These are phyloP conservation scores for Austropuccinia psidii DNA, from an alignment of 1,284 basidiomycete genomes.

Conservation along the genomic window DNA sequence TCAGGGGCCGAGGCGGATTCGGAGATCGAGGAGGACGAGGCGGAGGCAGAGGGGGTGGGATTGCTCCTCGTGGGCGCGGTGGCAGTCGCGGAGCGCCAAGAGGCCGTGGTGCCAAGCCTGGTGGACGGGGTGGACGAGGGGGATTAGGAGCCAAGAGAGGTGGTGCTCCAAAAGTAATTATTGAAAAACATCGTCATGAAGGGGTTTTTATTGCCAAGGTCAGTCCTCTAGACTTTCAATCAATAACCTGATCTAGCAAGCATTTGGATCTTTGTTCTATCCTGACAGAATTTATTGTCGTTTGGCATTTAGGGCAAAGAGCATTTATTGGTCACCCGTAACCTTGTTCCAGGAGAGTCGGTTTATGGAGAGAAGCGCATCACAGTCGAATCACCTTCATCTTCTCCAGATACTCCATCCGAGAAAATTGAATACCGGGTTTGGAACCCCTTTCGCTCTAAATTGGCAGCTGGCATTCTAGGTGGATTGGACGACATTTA, in stretches of 20 bases:
- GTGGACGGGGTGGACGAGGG: slow-evolving; percentile 12
- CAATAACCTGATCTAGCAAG: not conserved
- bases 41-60: slow-evolving; percentile 50
- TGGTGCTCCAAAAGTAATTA: slow-evolving; percentile 56
- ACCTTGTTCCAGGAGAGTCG: slow-evolving; percentile 91
- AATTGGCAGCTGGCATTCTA: slow-evolving; percentile 92
- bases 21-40: slow-evolving; percentile 41
- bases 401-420: slow-evolving; percentile 59
- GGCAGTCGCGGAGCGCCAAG: not conserved
- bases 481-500: slow-evolving; percentile 91
- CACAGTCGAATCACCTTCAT: slow-evolving; percentile 56
- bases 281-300: not conserved
- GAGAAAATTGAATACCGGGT: slow-evolving; percentile 96
- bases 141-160: slow-evolving; percentile 49
- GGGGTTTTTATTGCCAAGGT: slow-evolving; percentile 58
- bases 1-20: slow-evolving; percentile 39
- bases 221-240: not conserved
- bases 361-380: slow-evolving; percentile 91
- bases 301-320: slow-evolving; percentile 69
- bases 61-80: not conserved
- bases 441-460: slow-evolving; percentile 98
- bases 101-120: slow-evolving; percentile 11
- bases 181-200: slow-evolving; percentile 90
- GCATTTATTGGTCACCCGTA: slow-evolving; percentile 93
- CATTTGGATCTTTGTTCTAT: not conserved